Percentiles rank a stretch among this genome's conserved stretches.
Conservation (phyloP, 2,329 filamentous ascomycete genomes). For the Clarireedia hainanense region DNA sequence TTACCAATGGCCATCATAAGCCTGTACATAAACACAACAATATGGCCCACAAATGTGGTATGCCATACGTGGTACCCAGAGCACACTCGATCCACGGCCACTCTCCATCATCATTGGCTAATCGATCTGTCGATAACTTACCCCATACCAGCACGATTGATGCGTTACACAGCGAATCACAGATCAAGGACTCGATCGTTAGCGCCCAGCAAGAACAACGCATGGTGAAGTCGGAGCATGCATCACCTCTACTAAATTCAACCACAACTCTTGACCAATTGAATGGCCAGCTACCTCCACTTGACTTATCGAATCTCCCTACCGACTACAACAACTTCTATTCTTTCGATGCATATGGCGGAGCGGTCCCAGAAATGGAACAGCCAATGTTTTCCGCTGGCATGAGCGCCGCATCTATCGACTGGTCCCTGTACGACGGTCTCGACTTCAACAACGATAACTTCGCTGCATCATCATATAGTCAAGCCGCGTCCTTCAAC, state of each 20-base stretch:
- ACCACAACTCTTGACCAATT: conserved; percentile 40
- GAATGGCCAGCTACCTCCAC: conserved; percentile 45
- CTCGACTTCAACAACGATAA: conserved; percentile 41
- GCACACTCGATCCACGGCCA: conserved; percentile 46
- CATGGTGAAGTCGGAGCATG: conserved; percentile 52
- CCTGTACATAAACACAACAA: conserved; percentile 53
- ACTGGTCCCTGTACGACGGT: conserved; percentile 46
- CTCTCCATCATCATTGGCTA: conserved; percentile 42
- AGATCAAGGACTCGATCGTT: conserved; percentile 32
- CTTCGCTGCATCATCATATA: conserved; percentile 47
- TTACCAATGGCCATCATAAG: conserved; percentile 58
- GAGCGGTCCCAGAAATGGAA: conserved; percentile 36
- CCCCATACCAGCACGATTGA: conserved; percentile 35
- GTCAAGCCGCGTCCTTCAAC: conserved; percentile 46
- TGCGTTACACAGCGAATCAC: conserved; percentile 30
- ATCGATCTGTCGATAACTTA: conserved; percentile 39
- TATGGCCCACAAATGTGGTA: conserved; percentile 50
- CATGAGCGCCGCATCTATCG: conserved; percentile 46
- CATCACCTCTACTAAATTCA: conserved; percentile 48
- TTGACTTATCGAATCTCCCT: conserved; percentile 49
- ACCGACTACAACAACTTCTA: conserved; percentile 36
- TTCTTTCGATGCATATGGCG: conserved; percentile 46
- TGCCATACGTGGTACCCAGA: conserved; percentile 51
- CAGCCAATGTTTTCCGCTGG: conserved; percentile 55
- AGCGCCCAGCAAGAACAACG: conserved; percentile 36